Conservation (phyloP, 176 grass and related monocot species). For the Pharus latifolius region DNA sequence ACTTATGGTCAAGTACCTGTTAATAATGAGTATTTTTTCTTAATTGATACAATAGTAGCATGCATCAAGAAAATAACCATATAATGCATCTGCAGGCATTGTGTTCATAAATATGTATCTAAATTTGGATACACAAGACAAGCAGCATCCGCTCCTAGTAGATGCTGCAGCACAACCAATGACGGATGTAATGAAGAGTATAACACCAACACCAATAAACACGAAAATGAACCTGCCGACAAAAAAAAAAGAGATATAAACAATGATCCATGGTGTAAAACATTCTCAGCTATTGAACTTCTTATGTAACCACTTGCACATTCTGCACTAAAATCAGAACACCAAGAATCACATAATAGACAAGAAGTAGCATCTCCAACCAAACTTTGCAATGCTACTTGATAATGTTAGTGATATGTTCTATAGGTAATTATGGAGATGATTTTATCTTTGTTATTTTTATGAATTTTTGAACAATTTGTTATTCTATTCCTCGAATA, state of each 20-base stretch:
- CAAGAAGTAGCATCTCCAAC: not conserved
- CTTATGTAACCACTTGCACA: not conserved
- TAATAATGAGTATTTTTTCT: not conserved
- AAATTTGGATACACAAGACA: conserved; percentile 69
- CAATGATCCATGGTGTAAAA: not conserved
- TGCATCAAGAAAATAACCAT: not conserved
- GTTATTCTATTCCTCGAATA: no score
- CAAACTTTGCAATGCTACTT: no score
- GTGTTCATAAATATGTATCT: not conserved
- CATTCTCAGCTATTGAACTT: not conserved
- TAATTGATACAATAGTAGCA: not conserved
- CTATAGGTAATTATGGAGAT: no score
- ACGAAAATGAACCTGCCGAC: conserved; percentile 70
- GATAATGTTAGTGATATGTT: no score
- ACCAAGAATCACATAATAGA: not conserved
- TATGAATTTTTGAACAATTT: no score
- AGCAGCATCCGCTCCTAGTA: conserved; percentile 62
- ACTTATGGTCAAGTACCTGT: not conserved
- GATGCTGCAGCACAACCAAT: conserved; percentile 61
- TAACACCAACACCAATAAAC: conserved; percentile 58
- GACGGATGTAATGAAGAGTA: conserved; percentile 65
- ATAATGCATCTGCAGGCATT: not conserved
- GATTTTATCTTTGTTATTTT: no score
- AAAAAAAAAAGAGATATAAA: not conserved
- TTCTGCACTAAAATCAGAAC: not conserved